These are phyloP conservation scores for Prunus davidiana DNA, from an alignment of 306 rosid genomes.

Conservation along the genomic window DNA sequence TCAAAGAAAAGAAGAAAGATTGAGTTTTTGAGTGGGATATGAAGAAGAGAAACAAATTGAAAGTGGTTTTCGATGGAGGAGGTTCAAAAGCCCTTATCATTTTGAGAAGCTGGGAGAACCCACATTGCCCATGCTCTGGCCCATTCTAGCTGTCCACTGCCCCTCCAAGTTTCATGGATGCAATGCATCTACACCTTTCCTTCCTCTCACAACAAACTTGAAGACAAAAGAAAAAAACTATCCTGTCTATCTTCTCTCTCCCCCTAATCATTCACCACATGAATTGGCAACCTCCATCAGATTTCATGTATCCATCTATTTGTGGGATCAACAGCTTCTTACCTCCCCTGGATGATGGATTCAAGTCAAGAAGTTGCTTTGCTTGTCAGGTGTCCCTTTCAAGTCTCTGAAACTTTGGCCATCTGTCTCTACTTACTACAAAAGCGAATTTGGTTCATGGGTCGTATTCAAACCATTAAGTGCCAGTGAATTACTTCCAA, in stretches of 20 bases:
- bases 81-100: slow-evolving; percentile 48
- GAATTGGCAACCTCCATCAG: slow-evolving; percentile 86
- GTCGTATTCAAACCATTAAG: slow-evolving; percentile 10
- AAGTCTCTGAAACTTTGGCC: neutral
- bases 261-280: slow-evolving; percentile 64
- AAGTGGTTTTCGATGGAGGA: slow-evolving; percentile 39
- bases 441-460: slow-evolving; percentile 5
- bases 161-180: slow-evolving; percentile 53
- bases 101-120: slow-evolving; percentile 51
- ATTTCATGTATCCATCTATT: slow-evolving; percentile 45
- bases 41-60: slow-evolving; percentile 29
- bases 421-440: neutral
- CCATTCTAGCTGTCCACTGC: slow-evolving; percentile 60
- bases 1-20: slow-evolving; percentile 54
- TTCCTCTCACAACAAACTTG: slow-evolving; percentile 13
- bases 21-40: slow-evolving; percentile 31
- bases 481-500: slow-evolving; percentile 17
- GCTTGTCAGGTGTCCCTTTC: slow-evolving; percentile 20
- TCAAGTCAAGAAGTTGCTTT: slow-evolving; percentile 18
- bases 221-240: slow-evolving; percentile 20
- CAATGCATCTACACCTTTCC: slow-evolving; percentile 62
- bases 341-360: slow-evolving; percentile 43
- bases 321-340: slow-evolving; percentile 47
- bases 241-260: neutral
- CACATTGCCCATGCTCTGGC: slow-evolving; percentile 61